Percentiles rank a stretch among this genome's conserved stretches.
phyloP scores from a whole-genome alignment of 2,329 filamentous ascomycete species.

The Colletotrichum zoysiae region DNA sequence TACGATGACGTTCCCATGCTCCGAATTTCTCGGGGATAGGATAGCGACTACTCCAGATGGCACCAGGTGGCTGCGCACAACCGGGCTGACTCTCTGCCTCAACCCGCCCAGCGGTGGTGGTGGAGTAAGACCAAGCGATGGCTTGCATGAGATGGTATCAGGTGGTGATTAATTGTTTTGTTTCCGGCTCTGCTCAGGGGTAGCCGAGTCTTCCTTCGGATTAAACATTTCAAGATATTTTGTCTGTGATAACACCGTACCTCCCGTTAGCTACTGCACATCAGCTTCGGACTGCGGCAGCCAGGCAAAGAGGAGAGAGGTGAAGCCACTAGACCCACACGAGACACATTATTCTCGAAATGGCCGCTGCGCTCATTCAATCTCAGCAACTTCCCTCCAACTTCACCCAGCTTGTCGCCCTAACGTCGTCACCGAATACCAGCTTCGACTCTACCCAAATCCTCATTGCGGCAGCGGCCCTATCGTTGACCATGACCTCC shows the following conservation, averaged over 20 bases:
- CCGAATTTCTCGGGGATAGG: not conserved
- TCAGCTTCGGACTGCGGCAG: not conserved
- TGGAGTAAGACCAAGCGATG: conserved; percentile 13
- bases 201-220: too few species aligned
- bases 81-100: not conserved
- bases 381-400: conserved; percentile 23
- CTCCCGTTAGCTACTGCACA: not conserved
- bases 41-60: not conserved
- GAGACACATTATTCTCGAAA: conserved; percentile 22
- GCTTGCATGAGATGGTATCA: conserved; percentile 21
- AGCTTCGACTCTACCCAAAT: conserved; percentile 1
- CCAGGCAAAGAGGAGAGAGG: not conserved
- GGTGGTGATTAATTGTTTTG: conserved; percentile 17
- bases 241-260: not conserved
- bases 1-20: conserved; percentile 2
- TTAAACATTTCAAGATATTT: not conserved
- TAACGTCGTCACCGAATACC: not conserved
- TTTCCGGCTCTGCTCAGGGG: not conserved
- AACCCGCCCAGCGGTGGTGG: not conserved
- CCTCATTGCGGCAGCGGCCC: not conserved
- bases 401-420: conserved; percentile 25
- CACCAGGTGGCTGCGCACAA: not conserved
- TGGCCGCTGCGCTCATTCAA: conserved; percentile 20
- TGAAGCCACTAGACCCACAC: conserved; percentile 29
- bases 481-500: conserved; percentile 25